A percentile compares a stretch with the other conserved stretches of the same genome.
Conservation (phyloP, 108 stramenopile genomes). For the Pseudonitzschia pungens region DNA sequence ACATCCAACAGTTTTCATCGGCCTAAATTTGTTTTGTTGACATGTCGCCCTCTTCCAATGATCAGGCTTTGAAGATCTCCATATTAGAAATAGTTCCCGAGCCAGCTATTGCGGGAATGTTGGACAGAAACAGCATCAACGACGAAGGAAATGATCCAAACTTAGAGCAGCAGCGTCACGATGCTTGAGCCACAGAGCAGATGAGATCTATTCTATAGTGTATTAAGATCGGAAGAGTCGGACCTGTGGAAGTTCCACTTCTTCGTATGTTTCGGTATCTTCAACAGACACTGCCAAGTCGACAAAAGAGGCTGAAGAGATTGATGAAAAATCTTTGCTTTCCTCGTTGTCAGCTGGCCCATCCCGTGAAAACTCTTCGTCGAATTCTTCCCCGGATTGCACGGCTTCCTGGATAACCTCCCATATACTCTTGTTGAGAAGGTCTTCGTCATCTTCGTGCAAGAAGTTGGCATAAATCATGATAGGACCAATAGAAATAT, state of each 20-base stretch:
- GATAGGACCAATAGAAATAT: slow-evolving; percentile 66
- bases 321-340: slow-evolving; percentile 6
- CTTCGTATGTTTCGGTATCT: slow-evolving; percentile 70
- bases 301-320: slow-evolving; percentile 24
- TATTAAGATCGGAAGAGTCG: slow-evolving; percentile 23
- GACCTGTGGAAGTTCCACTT: slow-evolving; percentile 67
- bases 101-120: background rate
- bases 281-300: slow-evolving; percentile 75
- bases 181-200: background rate
- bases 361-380: slow-evolving; percentile 40
- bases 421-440: slow-evolving; percentile 59
- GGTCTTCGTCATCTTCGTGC: slow-evolving; percentile 68
- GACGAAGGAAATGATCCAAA: background rate
- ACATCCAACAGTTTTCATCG: background rate
- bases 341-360: slow-evolving; percentile 16
- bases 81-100: background rate
- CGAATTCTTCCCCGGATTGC: slow-evolving; percentile 52
- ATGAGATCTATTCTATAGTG: background rate
- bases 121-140: background rate
- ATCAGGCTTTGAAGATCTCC: background rate
- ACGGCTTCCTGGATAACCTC: slow-evolving; percentile 61
- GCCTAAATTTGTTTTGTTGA: background rate
- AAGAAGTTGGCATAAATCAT: slow-evolving; percentile 88
- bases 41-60: background rate
- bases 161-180: background rate